Evolutionary conservation across 306 rosid genomes (phyloP), one percentile per base, ranked within the genome.

Genomic region (Boehmeria nivea): DNA sequence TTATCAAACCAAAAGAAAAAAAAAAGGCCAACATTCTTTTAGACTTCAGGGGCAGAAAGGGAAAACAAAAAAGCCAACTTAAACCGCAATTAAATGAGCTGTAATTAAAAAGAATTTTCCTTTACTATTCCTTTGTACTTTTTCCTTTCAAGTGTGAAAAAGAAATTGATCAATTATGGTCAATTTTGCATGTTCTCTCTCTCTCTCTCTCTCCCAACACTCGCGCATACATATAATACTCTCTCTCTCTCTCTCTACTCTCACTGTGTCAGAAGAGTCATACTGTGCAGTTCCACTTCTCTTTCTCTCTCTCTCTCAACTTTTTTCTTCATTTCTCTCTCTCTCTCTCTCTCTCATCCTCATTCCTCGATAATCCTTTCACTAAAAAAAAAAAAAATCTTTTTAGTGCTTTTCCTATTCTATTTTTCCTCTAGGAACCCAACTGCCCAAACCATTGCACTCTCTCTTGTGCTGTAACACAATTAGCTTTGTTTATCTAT

Each of bases 241-340:
- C 57, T 15, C 27, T 54, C 51, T 33, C 24, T 51, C 55, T 61
- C 76, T 53, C 64, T 46, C 57, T 15, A 19, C 63, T 65, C 44
- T 57, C 61, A 21, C 45, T 40, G 27, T 8, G 61, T 19, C 47
- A 54, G 15, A 36, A 31, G n/a, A n/a, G 34, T 40, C 46, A 8
- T 47, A 37, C 46, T 59, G n/a, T n/a, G n/a, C n/a, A n/a, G n/a
- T n/a, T n/a, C n/a, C n/a, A n/a, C n/a, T n/a, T n/a, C n/a, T 52
- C 7, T 26, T 38, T 20, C 25, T 33, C 60, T 10, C 4, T 27
- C 66, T 68, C 67, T 56, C 42, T 64, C 27, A 27, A 40, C 39
- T 34, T 25, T 33, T 50, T 0, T 46, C 52, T 7, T 15, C 22
- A 17, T n/a, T 45, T 43, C 52, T 22, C 70, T 46, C 20, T 40